Evolutionary conservation across 2,329 filamentous ascomycete species (phyloP).

Genomic region (Paraphoma chrysanthemicola): DNA sequence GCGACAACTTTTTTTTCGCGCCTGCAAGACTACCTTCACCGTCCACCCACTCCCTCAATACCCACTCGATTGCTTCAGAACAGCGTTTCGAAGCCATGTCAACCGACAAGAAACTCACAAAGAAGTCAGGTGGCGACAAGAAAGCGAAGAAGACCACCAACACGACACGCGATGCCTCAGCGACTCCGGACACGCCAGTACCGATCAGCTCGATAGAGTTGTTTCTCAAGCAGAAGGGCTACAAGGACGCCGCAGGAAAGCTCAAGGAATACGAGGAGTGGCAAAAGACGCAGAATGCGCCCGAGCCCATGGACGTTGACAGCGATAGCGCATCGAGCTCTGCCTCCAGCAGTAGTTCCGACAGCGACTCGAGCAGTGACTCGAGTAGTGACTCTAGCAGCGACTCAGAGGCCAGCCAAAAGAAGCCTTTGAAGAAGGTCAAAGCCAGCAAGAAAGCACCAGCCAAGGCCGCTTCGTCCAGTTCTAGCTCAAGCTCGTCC

Average conservation of each 20-base stretch:
- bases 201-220: constrained; percentile 40
- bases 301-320: constrained; percentile 43
- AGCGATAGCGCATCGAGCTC: constrained; percentile 29
- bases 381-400: constrained; percentile 33
- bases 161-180: constrained; percentile 8
- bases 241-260: constrained; percentile 35
- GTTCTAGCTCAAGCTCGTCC: constrained; percentile 40
- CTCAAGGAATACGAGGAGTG: constrained; percentile 39
- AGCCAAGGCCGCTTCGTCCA: constrained; percentile 18
- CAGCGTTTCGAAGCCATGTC: constrained; percentile 30
- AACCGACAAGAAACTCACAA: constrained; percentile 25
- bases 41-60: constrained; percentile 3
- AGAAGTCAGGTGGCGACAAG: constrained; percentile 19
- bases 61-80: not conserved
- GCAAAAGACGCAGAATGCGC: constrained; percentile 28
- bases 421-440: constrained; percentile 31
- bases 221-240: constrained; percentile 46
- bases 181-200: constrained; percentile 11
- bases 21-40: constrained; percentile 8
- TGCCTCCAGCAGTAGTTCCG: constrained; percentile 30
- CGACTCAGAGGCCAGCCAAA: constrained; percentile 36
- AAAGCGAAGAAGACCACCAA: constrained; percentile 19
- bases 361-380: constrained; percentile 26
- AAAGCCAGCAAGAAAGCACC: constrained; percentile 28
- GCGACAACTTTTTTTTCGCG: constrained; percentile 29